Conservation (phyloP, 345 rosid genomes). For the Bruguiera gymnorhiza region DNA sequence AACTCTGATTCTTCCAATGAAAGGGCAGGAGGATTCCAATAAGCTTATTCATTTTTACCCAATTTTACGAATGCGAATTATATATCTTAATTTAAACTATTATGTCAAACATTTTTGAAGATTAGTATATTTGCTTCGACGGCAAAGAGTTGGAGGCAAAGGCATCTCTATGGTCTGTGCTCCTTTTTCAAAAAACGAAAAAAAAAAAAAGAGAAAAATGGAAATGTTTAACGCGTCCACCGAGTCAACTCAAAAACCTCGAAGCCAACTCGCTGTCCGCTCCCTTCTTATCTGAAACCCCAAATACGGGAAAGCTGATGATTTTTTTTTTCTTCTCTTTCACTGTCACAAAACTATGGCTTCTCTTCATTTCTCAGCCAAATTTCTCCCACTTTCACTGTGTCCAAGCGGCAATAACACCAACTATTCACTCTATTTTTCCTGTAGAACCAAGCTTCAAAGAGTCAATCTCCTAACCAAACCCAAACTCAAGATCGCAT, state of each 20-base stretch:
- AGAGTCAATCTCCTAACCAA: slow-evolving; percentile 15
- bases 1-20: no score
- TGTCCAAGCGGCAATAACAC: slow-evolving; percentile 15
- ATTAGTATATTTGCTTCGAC: no score
- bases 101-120: no score
- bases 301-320: not conserved
- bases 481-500: slow-evolving; percentile 22
- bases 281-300: slow-evolving; percentile 33
- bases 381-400: slow-evolving; percentile 15
- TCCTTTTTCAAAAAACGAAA: not conserved
- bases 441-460: slow-evolving; percentile 18
- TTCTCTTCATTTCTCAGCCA: slow-evolving; percentile 30
- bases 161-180: not conserved
- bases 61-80: no score
- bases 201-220: not conserved
- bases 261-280: not conserved
- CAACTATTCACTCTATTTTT: slow-evolving; percentile 10
- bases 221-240: not conserved
- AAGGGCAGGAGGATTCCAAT: no score
- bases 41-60: no score
- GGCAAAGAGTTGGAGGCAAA: no score
- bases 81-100: no score
- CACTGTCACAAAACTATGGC: slow-evolving; percentile 19
- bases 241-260: slow-evolving; percentile 36
- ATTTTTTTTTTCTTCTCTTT: no score